Evolutionary conservation across 495 filamentous ascomycete genomes (phyloP).

Genomic region (Neurospora sp.): DNA sequence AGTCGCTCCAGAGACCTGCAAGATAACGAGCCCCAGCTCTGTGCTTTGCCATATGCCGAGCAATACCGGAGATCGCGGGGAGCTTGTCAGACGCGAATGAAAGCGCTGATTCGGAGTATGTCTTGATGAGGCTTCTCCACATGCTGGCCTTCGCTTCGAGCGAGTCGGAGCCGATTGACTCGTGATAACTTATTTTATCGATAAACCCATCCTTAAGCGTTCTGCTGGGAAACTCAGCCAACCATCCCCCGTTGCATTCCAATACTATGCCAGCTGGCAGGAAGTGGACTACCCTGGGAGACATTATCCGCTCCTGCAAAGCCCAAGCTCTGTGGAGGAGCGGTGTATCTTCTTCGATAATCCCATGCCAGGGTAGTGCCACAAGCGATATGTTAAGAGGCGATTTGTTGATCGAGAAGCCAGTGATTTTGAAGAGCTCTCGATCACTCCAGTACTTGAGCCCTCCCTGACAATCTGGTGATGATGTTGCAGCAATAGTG

Average conservation of each 20-base stretch:
- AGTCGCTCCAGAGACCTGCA: not conserved
- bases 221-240: not conserved
- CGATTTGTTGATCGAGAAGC: not conserved
- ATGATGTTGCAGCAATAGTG: slow-evolving; percentile 11
- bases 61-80: not conserved
- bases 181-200: too few species aligned
- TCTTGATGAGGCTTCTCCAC: not conserved
- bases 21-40: not conserved
- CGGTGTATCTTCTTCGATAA: not conserved
- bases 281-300: not conserved
- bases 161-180: not conserved
- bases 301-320: not conserved
- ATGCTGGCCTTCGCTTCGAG: not conserved
- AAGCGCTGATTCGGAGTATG: not conserved
- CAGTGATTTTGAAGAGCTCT: not conserved
- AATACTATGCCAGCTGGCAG: not conserved
- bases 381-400: not conserved
- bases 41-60: not conserved
- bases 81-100: not conserved
- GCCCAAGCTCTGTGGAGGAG: not conserved
- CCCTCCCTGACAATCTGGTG: not conserved
- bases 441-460: not conserved
- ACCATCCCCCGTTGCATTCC: not conserved
- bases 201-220: too few species aligned
- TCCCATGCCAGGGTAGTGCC: too few species aligned